These are phyloP conservation scores for Boechera stricta DNA, from an alignment of 345 rosid genomes.

Conservation along the genomic window DNA sequence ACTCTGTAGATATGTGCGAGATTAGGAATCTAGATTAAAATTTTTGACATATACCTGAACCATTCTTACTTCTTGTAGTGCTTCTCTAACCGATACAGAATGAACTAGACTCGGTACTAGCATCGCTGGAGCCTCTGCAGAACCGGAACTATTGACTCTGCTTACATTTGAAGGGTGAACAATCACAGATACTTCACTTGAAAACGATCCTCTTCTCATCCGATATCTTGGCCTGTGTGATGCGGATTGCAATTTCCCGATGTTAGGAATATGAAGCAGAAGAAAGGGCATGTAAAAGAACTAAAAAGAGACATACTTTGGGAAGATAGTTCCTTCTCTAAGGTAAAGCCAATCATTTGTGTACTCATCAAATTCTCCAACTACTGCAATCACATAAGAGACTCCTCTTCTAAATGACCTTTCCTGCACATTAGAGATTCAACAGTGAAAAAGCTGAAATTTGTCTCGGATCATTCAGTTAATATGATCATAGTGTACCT, in stretches of 20 bases:
- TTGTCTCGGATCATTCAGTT: background rate
- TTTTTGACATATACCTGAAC: slow-evolving; percentile 62
- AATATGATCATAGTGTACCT: slow-evolving; percentile 45
- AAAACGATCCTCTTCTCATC: slow-evolving; percentile 52
- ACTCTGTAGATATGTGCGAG: background rate
- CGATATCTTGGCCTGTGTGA: slow-evolving; percentile 77
- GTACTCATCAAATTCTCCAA: slow-evolving; percentile 89
- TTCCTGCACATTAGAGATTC: slow-evolving; percentile 56
- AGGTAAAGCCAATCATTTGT: slow-evolving; percentile 89
- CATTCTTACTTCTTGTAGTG: slow-evolving; percentile 84
- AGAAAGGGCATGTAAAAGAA: slow-evolving; percentile 17
- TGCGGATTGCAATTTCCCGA: slow-evolving; percentile 25
- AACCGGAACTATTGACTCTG: slow-evolving; percentile 42
- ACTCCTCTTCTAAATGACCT: slow-evolving; percentile 75
- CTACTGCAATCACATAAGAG: slow-evolving; percentile 87
- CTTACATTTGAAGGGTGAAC: slow-evolving; percentile 45
- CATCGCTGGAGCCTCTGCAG: slow-evolving; percentile 69
- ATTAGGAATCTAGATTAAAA: background rate
- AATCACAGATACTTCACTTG: slow-evolving; percentile 60
- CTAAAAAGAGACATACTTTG: slow-evolving; percentile 57
- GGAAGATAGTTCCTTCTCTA: slow-evolving; percentile 81
- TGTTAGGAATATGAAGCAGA: slow-evolving; percentile 35
- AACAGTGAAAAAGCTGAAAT: background rate
- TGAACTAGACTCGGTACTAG: slow-evolving; percentile 72
- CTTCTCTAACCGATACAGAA: slow-evolving; percentile 75